A percentile compares a stretch with the other conserved stretches of the same genome.
phyloP scores from a whole-genome alignment of 164 flowering plant genomes.

The Vitis amurensis region DNA sequence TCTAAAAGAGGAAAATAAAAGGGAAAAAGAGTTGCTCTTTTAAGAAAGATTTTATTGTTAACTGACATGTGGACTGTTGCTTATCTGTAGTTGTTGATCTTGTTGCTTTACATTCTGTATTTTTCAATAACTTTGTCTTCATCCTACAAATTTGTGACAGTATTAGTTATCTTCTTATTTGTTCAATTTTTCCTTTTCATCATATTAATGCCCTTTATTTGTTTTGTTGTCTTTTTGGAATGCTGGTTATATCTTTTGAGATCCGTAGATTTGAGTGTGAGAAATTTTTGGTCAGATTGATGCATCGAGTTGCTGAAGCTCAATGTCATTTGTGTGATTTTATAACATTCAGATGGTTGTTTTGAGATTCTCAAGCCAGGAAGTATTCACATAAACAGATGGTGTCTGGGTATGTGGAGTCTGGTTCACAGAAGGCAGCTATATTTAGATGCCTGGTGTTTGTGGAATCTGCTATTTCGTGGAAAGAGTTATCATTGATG shows the following conservation, averaged over 20 bases:
- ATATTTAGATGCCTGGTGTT: slow-evolving; percentile 9
- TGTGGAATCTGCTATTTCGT: neutral
- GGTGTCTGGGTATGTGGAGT: slow-evolving; percentile 9
- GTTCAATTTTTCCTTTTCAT: neutral
- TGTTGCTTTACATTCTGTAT: neutral
- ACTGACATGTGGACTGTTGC: too few species aligned
- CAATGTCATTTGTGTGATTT: slow-evolving; percentile 8
- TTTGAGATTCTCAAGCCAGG: slow-evolving; percentile 8
- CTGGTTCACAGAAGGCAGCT: slow-evolving; percentile 3
- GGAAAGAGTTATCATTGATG: neutral
- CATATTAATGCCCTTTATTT: slow-evolving; percentile 3
- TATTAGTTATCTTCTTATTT: neutral
- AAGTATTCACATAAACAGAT: slow-evolving; percentile 5
- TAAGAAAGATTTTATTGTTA: too few species aligned
- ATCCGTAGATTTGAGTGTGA: slow-evolving; percentile 16
- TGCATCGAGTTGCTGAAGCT: slow-evolving; percentile 18
- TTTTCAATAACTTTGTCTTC: neutral
- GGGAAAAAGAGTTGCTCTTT: too few species aligned
- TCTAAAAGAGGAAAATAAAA: too few species aligned
- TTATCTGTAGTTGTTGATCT: neutral
- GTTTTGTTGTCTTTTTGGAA: slow-evolving; percentile 10
- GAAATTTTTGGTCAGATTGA: slow-evolving; percentile 9
- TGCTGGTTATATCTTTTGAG: slow-evolving; percentile 21
- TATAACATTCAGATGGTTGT: slow-evolving; percentile 2
- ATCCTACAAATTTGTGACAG: neutral